Evolutionary conservation across 106 monocot species (phyloP).

Genomic region (Alisma plantagoaquatica): DNA sequence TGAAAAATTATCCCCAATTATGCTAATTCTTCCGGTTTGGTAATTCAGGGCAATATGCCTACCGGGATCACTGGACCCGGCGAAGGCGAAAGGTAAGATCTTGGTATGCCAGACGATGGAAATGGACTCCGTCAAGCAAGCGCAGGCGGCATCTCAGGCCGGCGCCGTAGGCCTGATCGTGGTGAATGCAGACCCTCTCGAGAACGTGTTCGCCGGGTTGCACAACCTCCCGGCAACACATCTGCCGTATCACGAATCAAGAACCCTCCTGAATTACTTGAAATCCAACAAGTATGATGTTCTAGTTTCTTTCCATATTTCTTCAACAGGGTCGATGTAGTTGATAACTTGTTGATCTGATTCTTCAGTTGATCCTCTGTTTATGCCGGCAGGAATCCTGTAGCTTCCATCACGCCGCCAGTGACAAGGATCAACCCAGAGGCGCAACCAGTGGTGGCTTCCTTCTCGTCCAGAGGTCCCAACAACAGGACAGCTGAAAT

Average conservation of each 20-base stretch:
- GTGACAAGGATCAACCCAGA: conserved; percentile 15
- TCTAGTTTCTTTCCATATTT: too few relatives aligned
- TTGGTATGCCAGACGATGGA: conserved; percentile 30
- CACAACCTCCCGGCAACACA: conserved; percentile 36
- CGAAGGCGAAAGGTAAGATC: conserved; percentile 51
- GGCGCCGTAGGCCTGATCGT: conserved; percentile 51
- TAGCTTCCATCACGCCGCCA: conserved; percentile 19
- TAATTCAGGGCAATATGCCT: too few relatives aligned
- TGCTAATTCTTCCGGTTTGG: too few relatives aligned
- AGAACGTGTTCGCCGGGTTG: conserved; percentile 11
- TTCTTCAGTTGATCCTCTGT: neutral
- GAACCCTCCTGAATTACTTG: neutral
- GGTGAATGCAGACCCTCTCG: conserved; percentile 15
- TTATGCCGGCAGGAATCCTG: conserved; percentile 30
- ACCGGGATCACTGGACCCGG: conserved; percentile 33
- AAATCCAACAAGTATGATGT: too few relatives aligned
- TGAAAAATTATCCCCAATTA: neutral
- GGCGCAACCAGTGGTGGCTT: conserved; percentile 35
- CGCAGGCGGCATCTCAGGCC: conserved; percentile 21
- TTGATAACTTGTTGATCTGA: neutral
- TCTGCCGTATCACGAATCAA: conserved; percentile 17
- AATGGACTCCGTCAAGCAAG: conserved; percentile 10
- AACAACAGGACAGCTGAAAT: conserved; percentile 29
- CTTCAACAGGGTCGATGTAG: neutral
- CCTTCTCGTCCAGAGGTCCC: conserved; percentile 63